These are phyloP conservation scores for Pseudisothecium myosuroides DNA, from an alignment of 225 moss, liverwort and hornwort genomes.

Conservation along the genomic window DNA sequence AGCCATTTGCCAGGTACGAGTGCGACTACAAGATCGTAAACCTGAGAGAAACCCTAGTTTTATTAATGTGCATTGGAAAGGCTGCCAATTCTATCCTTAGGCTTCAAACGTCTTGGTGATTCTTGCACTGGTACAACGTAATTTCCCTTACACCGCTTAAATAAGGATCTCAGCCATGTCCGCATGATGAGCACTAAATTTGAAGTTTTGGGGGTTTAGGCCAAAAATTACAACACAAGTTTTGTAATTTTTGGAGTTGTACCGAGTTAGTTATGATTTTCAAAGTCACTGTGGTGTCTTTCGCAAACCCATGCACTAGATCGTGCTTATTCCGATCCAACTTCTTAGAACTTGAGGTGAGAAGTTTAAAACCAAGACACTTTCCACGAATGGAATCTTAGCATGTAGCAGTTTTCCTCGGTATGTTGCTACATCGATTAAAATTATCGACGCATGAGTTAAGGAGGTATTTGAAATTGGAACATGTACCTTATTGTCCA, in stretches of 20 bases:
- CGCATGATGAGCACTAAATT: background rate
- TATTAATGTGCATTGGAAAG: background rate
- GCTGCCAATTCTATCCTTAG: background rate
- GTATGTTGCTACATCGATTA: background rate
- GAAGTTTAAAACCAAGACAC: background rate
- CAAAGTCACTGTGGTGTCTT: background rate
- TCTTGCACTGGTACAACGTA: background rate
- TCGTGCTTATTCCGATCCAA: background rate
- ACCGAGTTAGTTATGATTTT: background rate
- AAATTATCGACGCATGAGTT: background rate
- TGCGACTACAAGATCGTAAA: background rate
- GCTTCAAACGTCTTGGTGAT: background rate
- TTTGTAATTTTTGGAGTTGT: background rate
- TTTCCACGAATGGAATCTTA: background rate
- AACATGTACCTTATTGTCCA: background rate
- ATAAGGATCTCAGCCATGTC: background rate
- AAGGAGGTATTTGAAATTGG: background rate
- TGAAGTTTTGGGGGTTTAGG: background rate
- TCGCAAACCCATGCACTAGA: background rate
- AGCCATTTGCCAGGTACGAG: conserved; percentile 54
- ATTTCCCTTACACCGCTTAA: background rate
- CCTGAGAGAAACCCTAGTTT: background rate
- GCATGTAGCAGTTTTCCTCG: background rate
- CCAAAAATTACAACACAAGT: background rate
- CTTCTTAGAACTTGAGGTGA: background rate